These are phyloP conservation scores for Phytophthora macrochlamydospora DNA, from an alignment of 352 stramenopile species.

Conservation along the genomic window DNA sequence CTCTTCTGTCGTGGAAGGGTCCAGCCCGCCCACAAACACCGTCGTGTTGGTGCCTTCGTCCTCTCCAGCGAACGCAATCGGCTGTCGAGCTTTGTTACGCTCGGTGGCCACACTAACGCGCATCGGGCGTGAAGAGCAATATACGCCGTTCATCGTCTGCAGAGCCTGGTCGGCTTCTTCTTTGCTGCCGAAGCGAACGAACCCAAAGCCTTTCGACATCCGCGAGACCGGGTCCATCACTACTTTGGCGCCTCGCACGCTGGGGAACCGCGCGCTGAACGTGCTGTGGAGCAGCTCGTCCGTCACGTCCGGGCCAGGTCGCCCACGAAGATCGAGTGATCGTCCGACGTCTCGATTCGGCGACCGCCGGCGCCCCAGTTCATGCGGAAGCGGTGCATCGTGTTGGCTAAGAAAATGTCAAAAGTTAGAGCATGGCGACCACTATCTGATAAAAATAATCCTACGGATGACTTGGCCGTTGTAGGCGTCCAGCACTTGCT, in stretches of 20 bases:
- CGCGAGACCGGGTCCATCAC: conserved; percentile 90
- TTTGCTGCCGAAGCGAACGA: conserved; percentile 90
- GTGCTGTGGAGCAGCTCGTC: conserved; percentile 85
- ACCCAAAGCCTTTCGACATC: conserved; percentile 93
- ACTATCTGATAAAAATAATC: conserved; percentile 4
- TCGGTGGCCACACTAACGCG: conserved; percentile 91
- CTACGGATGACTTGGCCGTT: conserved; percentile 90
- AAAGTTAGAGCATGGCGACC: conserved; percentile 11
- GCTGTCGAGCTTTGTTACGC: conserved; percentile 56
- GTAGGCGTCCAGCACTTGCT: conserved; percentile 85
- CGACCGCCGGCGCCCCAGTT: conserved; percentile 91
- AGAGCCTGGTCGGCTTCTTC: conserved; percentile 88
- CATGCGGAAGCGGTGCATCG: conserved; percentile 89
- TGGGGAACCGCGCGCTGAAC: conserved; percentile 83
- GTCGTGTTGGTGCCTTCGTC: conserved; percentile 87
- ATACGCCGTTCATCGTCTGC: conserved; percentile 91
- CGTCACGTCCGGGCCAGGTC: conserved; percentile 90
- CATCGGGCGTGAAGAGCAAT: conserved; percentile 88
- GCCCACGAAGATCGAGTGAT: conserved; percentile 93
- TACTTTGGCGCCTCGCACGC: conserved; percentile 88
- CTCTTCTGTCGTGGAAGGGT: conserved; percentile 80
- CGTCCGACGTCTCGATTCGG: conserved; percentile 80
- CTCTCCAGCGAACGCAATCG: conserved; percentile 34
- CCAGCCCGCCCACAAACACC: conserved; percentile 91
- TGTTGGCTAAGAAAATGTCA: conserved; percentile 65